Evolutionary conservation across 1,284 basidiomycete genomes (phyloP), one percentile per base, ranked within the genome.

Genomic region (Ganoderma resinaceum): DNA sequence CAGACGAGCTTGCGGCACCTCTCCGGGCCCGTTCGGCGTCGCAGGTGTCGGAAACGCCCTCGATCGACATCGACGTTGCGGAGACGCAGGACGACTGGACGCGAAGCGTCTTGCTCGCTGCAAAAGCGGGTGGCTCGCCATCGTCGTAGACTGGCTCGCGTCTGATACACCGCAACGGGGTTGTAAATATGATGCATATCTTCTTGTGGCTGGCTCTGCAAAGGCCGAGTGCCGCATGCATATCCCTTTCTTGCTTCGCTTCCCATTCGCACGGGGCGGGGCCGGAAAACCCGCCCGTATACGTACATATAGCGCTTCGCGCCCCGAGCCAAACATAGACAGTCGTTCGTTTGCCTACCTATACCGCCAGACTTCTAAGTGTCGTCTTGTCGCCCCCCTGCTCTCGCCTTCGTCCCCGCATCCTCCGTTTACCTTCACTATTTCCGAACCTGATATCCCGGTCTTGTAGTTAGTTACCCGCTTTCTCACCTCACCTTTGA

Each of bases 41-140:
- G 52, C 75, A 74, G 68, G 57, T 67, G 37, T 77, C 76, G 38
- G 65, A 73, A 11, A 76, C 75, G 53, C 78, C 76, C 23, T 76
- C 76, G 12, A 75, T 79, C 61, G 68, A 71, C 59, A 49, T 79
- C 40, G 65, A 70, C n/a, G 63, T 77, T 67, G 80, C 84, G 63
- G 81, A 83, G 26, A 79, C 79, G 20, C 77, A 80, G 43, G 79
- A 81, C 59, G 86, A 89, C 74, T 91, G 89, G 89, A 87, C 86
- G 63, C 80, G 82, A 74, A 88, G 85, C 72, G 89, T 91, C 49
- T 76, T 91, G 63, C 74, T 85, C 73, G 87, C 86, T 52, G 87
- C 87, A 46, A 84, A 86, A 73, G 77, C 66, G 31, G 66, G 70
- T 16, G 43, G 29, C 49, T 60, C 62, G 33, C 61, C 52, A 42